Percentiles rank a stretch among this genome's conserved stretches.
Conservation (phyloP, 2,329 filamentous ascomycete genomes). For the Fusarium sp. region DNA sequence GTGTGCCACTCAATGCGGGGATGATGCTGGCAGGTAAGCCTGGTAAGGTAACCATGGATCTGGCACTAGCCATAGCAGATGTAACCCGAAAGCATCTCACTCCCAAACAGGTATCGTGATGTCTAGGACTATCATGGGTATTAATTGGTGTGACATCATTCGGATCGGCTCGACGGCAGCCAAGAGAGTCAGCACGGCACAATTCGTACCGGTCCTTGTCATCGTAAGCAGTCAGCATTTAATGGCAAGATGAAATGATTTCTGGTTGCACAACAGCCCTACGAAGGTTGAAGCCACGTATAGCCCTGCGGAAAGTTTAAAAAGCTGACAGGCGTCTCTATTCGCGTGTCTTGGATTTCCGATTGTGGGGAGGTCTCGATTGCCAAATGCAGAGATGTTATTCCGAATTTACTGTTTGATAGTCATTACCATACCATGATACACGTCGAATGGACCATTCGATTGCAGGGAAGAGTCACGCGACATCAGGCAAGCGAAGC, state of each 20-base stretch:
- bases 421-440: no score
- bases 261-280: background rate
- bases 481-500: background rate
- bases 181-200: background rate
- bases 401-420: background rate
- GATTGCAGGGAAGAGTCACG: background rate
- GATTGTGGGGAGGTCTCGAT: background rate
- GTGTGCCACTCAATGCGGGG: background rate
- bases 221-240: background rate
- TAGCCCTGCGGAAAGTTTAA: background rate
- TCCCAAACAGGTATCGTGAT: background rate
- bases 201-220: background rate
- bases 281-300: background rate
- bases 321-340: background rate
- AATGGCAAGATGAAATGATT: background rate
- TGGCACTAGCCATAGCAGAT: background rate
- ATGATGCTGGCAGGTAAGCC: background rate
- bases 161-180: background rate
- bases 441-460: background rate
- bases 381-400: background rate
- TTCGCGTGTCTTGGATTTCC: background rate
- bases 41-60: background rate
- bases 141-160: background rate
- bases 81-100: background rate
- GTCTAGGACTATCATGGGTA: background rate